These are phyloP conservation scores for Violaceomyces palustris DNA, from an alignment of 1,284 basidiomycete genomes.

Conservation along the genomic window DNA sequence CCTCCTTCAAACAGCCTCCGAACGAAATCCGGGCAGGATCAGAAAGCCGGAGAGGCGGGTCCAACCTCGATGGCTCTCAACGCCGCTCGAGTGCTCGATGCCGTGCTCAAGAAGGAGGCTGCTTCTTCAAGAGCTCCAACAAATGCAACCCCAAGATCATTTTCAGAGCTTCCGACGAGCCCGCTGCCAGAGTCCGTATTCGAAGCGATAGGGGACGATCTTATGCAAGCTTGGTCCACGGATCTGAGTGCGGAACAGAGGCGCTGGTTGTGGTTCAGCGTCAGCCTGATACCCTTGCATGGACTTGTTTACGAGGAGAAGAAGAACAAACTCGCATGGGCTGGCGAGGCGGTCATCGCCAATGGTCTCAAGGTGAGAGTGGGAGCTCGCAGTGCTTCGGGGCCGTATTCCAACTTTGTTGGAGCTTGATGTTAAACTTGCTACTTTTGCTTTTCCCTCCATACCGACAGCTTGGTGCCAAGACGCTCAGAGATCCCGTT, in stretches of 20 bases:
- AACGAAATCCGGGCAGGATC: neutral
- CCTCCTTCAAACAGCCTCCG: constrained; percentile 5
- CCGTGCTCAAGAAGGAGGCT: constrained; percentile 8
- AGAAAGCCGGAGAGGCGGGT: constrained; percentile 1
- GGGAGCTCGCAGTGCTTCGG: neutral
- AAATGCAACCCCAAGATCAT: constrained; percentile 1
- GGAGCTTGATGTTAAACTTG: neutral
- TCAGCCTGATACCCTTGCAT: constrained; percentile 28
- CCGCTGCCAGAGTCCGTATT: constrained; percentile 12
- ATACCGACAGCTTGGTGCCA: constrained; percentile 39
- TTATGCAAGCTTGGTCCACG: constrained; percentile 14
- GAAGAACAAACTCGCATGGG: constrained; percentile 38
- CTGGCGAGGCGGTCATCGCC: constrained; percentile 32
- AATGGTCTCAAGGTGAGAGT: constrained; percentile 48
- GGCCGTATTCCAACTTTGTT: neutral
- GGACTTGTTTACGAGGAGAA: constrained; percentile 30
- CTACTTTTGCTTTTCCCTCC: too few species aligned
- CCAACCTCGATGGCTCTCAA: constrained; percentile 17
- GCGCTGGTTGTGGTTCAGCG: constrained; percentile 31
- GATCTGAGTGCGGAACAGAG: constrained; percentile 13
- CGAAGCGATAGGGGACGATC: constrained; percentile 9
- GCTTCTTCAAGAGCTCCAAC: constrained; percentile 1
- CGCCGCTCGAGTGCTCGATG: constrained; percentile 23
- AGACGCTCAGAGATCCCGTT: constrained; percentile 40
- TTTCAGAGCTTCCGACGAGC: constrained; percentile 8